A percentile compares a stretch with the other conserved stretches of the same genome.
These are phyloP conservation scores for Platismatia glauca DNA, from an alignment of 495 filamentous ascomycete genomes.

Conservation along the genomic window DNA sequence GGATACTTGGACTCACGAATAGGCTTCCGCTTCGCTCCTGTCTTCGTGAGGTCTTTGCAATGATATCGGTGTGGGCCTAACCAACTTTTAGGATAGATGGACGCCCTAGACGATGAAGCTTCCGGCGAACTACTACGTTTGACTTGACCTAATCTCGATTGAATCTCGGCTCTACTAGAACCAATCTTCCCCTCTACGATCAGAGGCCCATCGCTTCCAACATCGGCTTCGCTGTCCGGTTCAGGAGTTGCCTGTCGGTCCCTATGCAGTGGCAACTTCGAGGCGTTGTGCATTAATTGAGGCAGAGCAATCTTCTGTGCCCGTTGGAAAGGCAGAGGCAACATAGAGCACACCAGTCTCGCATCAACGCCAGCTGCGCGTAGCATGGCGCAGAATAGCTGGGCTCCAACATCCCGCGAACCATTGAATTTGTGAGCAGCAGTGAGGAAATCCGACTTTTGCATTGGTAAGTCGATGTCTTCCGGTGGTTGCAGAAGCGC, in stretches of 20 bases:
- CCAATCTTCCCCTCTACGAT: not conserved
- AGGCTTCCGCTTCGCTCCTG: conserved; percentile 19
- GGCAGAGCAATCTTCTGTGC: conserved; percentile 43
- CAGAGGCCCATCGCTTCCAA: not conserved
- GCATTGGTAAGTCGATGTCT: conserved; percentile 39
- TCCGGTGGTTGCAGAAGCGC: conserved; percentile 41
- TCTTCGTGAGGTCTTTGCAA: conserved; percentile 1
- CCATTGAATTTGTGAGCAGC: conserved; percentile 59
- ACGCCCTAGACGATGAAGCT: not conserved
- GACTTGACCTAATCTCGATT: not conserved
- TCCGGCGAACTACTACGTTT: not conserved
- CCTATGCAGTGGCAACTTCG: not conserved
- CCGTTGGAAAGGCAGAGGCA: conserved; percentile 65
- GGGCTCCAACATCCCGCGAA: conserved; percentile 81
- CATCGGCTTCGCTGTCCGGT: conserved; percentile 14
- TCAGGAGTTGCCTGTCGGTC: conserved; percentile 10
- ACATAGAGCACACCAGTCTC: conserved; percentile 88
- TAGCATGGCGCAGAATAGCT: conserved; percentile 81
- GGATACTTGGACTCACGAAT: conserved; percentile 61
- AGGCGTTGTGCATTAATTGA: conserved; percentile 3
- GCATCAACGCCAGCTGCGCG: conserved; percentile 68
- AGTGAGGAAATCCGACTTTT: conserved; percentile 53
- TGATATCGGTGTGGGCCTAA: not conserved
- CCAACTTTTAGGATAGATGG: conserved; percentile 26
- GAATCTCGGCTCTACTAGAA: not conserved